Evolutionary conservation across 2,329 filamentous ascomycete species (phyloP), one percentile per base, ranked within the genome.

Genomic region (Aureobasidium pullulans): DNA sequence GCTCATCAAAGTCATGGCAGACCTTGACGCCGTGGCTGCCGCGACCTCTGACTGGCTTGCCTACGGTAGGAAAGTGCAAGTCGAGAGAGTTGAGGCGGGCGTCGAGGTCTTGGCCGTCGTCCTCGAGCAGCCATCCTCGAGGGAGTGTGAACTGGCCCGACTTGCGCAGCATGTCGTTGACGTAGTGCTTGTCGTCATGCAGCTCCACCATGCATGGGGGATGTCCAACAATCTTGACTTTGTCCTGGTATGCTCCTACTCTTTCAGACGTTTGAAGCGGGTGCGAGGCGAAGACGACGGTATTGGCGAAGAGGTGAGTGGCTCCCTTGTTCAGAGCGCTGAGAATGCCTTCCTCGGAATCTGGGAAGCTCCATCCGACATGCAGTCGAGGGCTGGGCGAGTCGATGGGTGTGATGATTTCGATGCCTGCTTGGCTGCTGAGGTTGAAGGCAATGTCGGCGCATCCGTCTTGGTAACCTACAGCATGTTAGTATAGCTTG

Each of bases 281-380:
- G 64, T 81, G 78, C 0, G 71, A 70, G 0, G 72, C 70, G 63
- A 81, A 81, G 1, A 81, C 65, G 42, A 81, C 75, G 0, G 78
- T 81, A 62, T 81, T 81, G 1, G 77, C 76, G 77, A 78, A 81
- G 3, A 81, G 66, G 62, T 77, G 73, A 1, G 74, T 80, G 0
- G 75, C 64, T 6, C 64, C 64, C 15, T 50, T 74, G 0, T 71
- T 54, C 1, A 79, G 53, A 0, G 77, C 77, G 4, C 66, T 60
- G 0, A 73, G 46, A n/a, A 78, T 75, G 1, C 76, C 75, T 3
- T 68, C 67, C 60, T 77, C 73, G 7, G 73, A 75, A 60, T 79
- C 76, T 2, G 76, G 71, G 59, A 76, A 78, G 46, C 70, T 73
- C 76, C 75, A 78, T 4, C 71, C 61, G 11, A 59, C 54, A 16